Base-by-base conservation (phyloP, 169 alveolate species). In the Plasmodium malariae region DNA sequence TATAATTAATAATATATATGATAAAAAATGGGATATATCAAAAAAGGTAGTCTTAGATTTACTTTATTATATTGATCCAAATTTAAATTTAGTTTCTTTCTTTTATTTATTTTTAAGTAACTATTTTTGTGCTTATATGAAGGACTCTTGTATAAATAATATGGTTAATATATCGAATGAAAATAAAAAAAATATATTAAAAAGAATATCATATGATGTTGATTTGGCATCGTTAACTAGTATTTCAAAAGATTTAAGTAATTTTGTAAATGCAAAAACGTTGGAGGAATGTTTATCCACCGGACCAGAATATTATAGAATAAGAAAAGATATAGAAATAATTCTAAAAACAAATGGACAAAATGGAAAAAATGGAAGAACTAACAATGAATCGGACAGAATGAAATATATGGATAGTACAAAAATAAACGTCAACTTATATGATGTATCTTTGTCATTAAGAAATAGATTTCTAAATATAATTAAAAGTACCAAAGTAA, bases 211-310 rank as follows among this genome's bases (percentile, higher is more conserved):
- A 0, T 17, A 11, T 24, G 92, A 69, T 7, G 87, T 65, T 9
- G 92, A 86, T 48, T 57, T 69, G 48, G 5, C 68, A 40, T 86
- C 92, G 1, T 45, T 86, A 34, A 86, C 92, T 17, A 86, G 43
- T 9, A 86, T 86, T 7, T 86, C 92, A 2, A 86, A 71, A 55
- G 85, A 86, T 34, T 26, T 86, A 19, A 32, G 87, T 24, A 59
- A 37, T 49, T 69, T 68, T 55, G 92, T 86, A 3, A 86, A 86
- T 48, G 92, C 92, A 24, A 37, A 60, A 51, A 57, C 92, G 28
- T 74, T 86, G 48, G 92, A 86, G 57, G 92, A 86, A 65, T 86
- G 92, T 45, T 86, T 86, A 65, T 86, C 92, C 4, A 86, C 92
- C 0, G 92, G 92, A 5, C 87, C 92, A 1, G 92, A 86, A 36